Conservation (phyloP, 257 asterid genomes). For the Primulina eburnea region DNA sequence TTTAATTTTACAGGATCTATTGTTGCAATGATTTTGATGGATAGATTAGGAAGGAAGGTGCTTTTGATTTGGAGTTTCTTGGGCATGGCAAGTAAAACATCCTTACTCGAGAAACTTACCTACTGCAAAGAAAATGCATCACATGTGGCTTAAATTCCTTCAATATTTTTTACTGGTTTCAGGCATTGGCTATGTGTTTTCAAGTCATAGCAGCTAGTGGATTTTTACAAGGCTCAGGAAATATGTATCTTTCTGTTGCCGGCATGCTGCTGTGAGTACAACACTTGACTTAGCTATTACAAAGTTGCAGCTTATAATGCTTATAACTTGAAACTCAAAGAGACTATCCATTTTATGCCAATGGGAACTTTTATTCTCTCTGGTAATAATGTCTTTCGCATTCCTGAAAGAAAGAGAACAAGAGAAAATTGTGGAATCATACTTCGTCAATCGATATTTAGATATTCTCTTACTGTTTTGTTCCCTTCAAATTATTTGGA, state of each 20-base stretch:
- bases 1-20: constrained; percentile 56
- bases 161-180: constrained; percentile 24
- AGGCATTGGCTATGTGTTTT: constrained; percentile 69
- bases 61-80: constrained; percentile 90
- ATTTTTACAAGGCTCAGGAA: constrained; percentile 35
- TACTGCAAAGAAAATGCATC: neutral
- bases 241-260: constrained; percentile 63
- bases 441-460: neutral
- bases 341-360: neutral
- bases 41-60: constrained; percentile 82
- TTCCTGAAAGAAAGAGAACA: neutral
- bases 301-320: constrained; percentile 13
- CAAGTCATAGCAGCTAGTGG: constrained; percentile 69
- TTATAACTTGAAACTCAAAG: constrained; percentile 9
- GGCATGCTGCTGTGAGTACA: constrained; percentile 86
- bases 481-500: neutral
- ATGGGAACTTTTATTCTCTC: constrained; percentile 4
- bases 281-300: constrained; percentile 16
- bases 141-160: neutral
- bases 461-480: neutral
- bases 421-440: neutral
- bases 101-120: constrained; percentile 19
- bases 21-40: constrained; percentile 88
- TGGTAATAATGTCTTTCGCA: neutral
- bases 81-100: constrained; percentile 80